phyloP scores from a whole-genome alignment of 768 basidiomycete species.

The Kondoa malvinella region DNA sequence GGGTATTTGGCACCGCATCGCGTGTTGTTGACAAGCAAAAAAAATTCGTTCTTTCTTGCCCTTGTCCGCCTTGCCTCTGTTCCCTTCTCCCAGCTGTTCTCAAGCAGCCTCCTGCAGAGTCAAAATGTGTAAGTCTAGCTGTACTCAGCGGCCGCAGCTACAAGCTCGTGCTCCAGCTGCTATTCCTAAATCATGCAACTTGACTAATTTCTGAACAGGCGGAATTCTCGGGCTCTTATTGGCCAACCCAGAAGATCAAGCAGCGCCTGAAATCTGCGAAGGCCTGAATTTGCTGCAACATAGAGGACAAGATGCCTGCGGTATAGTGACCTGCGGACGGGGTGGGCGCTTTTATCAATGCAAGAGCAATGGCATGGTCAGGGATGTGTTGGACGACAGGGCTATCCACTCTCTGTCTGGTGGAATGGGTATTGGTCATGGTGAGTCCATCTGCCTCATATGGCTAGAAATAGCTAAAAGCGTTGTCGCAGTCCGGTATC shows the following conservation, averaged over 20 bases:
- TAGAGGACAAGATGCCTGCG: conserved; percentile 93
- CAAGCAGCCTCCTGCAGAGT: too few relatives aligned
- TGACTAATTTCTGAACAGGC: conserved; percentile 19
- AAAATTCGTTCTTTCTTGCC: too few relatives aligned
- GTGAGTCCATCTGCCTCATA: conserved; percentile 36
- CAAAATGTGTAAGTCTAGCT: too few relatives aligned
- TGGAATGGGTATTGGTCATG: conserved; percentile 95
- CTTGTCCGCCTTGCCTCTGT: too few relatives aligned
- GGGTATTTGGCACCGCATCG: too few relatives aligned
- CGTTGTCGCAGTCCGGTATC: conserved; percentile 61
- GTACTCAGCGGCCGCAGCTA: neutral
- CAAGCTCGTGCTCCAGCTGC: neutral
- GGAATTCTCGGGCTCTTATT: conserved; percentile 27
- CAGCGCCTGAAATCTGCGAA: conserved; percentile 37
- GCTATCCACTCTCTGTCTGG: conserved; percentile 63
- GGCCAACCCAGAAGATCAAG: conserved; percentile 14
- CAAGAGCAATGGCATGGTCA: conserved; percentile 98
- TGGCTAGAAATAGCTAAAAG: neutral
- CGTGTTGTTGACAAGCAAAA: too few relatives aligned
- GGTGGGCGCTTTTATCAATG: conserved; percentile 94
- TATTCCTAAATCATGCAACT: neutral
- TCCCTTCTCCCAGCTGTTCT: too few relatives aligned
- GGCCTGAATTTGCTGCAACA: conserved; percentile 92
- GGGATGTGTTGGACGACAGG: conserved; percentile 64
- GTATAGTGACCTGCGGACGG: conserved; percentile 85